Evolutionary conservation across 139 green algal species (phyloP).

Genomic region (Choricystis sp.): DNA sequence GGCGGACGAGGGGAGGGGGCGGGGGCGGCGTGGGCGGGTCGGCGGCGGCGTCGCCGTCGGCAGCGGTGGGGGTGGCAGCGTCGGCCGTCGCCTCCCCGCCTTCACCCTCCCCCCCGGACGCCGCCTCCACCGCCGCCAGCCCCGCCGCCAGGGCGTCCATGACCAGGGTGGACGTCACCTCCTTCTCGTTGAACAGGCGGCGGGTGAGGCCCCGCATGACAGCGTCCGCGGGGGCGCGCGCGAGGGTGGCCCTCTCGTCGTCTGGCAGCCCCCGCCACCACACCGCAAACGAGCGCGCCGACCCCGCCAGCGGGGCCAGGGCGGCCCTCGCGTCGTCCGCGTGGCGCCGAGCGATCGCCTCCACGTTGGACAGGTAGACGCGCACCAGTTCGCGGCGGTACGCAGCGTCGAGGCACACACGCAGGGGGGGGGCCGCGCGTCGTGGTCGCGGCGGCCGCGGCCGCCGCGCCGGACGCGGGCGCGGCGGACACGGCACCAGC

Average conservation of each 20-base stretch:
- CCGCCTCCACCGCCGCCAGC: constrained; percentile 63
- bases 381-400: constrained; percentile 93
- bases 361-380: constrained; percentile 96
- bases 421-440: no score
- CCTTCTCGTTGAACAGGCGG: constrained; percentile 97
- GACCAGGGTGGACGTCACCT: constrained; percentile 94
- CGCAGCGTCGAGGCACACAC: constrained; percentile 84
- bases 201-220: constrained; percentile 65
- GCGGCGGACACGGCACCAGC: no score
- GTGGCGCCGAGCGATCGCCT: constrained; percentile 83
- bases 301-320: constrained; percentile 18
- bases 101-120: constrained; percentile 4
- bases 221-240: constrained; percentile 27
- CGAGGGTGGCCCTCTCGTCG: constrained; percentile 32
- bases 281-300: background rate
- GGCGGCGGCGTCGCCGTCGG: background rate
- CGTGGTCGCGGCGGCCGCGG: no score
- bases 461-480: no score
- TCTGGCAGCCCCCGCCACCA: constrained; percentile 44
- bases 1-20: background rate
- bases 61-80: background rate
- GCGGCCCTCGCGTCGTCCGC: constrained; percentile 70
- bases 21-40: no score
- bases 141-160: constrained; percentile 92
- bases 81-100: background rate